Evolutionary conservation across 129 eudicot species (phyloP), one percentile per base, ranked within the genome.

Genomic region (Sambucus nigra): DNA sequence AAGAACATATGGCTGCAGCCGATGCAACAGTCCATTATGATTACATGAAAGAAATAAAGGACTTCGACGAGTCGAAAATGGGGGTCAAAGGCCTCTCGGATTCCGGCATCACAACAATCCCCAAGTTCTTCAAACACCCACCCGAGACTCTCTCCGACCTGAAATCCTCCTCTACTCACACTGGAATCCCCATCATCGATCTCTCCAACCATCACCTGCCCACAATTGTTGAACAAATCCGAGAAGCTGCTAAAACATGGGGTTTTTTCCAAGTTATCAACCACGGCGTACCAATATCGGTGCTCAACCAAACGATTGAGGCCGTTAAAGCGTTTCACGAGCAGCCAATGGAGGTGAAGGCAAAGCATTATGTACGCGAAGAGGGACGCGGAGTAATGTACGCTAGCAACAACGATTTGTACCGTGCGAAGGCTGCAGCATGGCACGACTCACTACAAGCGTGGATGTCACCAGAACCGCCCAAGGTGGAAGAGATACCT

Each of bases 31-130:
- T 15, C 45, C 3, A 8, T 33, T 17, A 20, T 20, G 66, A 59
- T 13, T 40, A 60, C 3, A 5, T 59, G 61, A 42, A 59, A 17
- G 52, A 29, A 9, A 33, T 68, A 15, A 52, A 68, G 27, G 67
- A 53, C 5, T 68, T 68, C 20, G 73, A 68, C 20, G 61, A 59
- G 16, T 25, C 55, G 21, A 68, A 52, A 47, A 56, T 47, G 33
- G 73, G 73, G 18, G 73, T 68, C 20, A 68, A 68, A 52, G 67
- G 73, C 12, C 58, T 68, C 7, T 51, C 61, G 25, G 73, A 68
- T 19, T 52, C 61, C 29, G 73, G 73, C 22, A 21, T 60, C 48
- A 51, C 67, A 16, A 42, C 55, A 48, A 68, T 68, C 26, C 73
- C 73, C 4, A 21, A 49, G 2, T 13, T 68, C 44, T 68, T 68